A percentile compares a stretch with the other conserved stretches of the same genome.
These are phyloP conservation scores for Metarhizium robertsii DNA, from an alignment of 2,329 filamentous ascomycete genomes.

Conservation along the genomic window DNA sequence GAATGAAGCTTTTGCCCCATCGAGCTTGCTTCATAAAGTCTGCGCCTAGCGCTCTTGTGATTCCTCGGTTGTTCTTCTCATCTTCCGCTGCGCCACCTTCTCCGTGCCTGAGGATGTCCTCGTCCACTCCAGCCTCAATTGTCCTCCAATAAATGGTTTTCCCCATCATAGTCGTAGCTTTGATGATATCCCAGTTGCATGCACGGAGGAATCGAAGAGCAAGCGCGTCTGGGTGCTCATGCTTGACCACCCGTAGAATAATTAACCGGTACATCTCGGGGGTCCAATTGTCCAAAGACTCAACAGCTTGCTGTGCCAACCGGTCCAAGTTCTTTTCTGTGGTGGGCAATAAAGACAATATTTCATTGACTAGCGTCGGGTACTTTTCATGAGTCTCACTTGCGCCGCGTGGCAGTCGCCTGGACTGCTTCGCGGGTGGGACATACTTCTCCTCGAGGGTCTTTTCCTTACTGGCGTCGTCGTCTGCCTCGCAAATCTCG, in stretches of 20 bases:
- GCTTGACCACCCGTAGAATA: conserved; percentile 84
- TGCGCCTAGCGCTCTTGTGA: conserved; percentile 52
- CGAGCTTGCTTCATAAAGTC: conserved; percentile 76
- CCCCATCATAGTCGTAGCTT: conserved; percentile 79
- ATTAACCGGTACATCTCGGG: conserved; percentile 66
- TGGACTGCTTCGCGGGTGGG: conserved; percentile 17
- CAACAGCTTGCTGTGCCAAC: conserved; percentile 69
- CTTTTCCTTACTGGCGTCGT: conserved; percentile 14
- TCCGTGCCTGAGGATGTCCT: conserved; percentile 65
- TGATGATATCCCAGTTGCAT: conserved; percentile 82
- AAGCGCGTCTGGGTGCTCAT: conserved; percentile 77
- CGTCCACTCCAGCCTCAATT: conserved; percentile 71
- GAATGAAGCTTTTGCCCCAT: conserved; percentile 79
- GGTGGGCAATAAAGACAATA: conserved; percentile 26
- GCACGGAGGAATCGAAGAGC: conserved; percentile 69
- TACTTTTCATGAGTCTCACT: conserved; percentile 46
- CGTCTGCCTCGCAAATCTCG: conserved; percentile 35
- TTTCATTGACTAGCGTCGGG: conserved; percentile 18
- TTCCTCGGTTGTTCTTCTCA: conserved; percentile 43
- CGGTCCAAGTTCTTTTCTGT: conserved; percentile 77
- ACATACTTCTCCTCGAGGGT: conserved; percentile 23
- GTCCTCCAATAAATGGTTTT: conserved; percentile 82
- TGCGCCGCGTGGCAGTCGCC: conserved; percentile 55
- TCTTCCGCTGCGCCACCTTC: conserved; percentile 54
- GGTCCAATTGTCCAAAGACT: conserved; percentile 61